A percentile compares a stretch with the other conserved stretches of the same genome.
phyloP scores from a whole-genome alignment of 2,329 filamentous ascomycete species.

The Epichloe scottii region DNA sequence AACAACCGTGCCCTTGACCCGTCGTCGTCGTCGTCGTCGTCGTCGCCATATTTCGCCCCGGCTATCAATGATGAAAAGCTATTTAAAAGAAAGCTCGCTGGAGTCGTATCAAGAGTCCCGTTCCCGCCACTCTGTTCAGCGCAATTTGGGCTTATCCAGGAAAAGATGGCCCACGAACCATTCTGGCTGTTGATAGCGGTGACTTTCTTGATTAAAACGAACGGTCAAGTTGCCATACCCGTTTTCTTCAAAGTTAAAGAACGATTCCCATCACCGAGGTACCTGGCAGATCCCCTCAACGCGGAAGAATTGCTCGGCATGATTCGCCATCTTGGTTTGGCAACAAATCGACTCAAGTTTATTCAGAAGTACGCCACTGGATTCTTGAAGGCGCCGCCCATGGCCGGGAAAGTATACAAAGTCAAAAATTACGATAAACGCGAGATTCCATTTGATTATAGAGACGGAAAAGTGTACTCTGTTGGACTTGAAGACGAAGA shows the following conservation, averaged over 20 bases:
- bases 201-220: slow-evolving; percentile 74
- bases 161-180: slow-evolving; percentile 59
- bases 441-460: slow-evolving; percentile 14
- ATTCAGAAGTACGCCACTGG: slow-evolving; percentile 58
- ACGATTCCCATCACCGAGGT: slow-evolving; percentile 52
- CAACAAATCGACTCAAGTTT: slow-evolving; percentile 51
- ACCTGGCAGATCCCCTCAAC: slow-evolving; percentile 43
- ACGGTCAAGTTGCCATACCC: slow-evolving; percentile 62
- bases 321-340: slow-evolving; percentile 61
- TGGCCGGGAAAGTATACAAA: slow-evolving; percentile 38
- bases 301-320: slow-evolving; percentile 40
- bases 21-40: slow-evolving; percentile 10
- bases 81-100: slow-evolving; percentile 25
- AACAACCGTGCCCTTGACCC: background rate
- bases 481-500: background rate
- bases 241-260: slow-evolving; percentile 57
- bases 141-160: slow-evolving; percentile 72
- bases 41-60: slow-evolving; percentile 23
- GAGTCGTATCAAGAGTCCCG: slow-evolving; percentile 40
- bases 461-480: background rate
- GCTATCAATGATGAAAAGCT: slow-evolving; percentile 7
- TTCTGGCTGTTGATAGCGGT: slow-evolving; percentile 74
- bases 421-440: slow-evolving; percentile 35
- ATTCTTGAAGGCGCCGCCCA: slow-evolving; percentile 55
- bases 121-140: slow-evolving; percentile 55